Evolutionary conservation across 2,329 filamentous ascomycete species (phyloP).

Genomic region (Pestalotiopsis fici): DNA sequence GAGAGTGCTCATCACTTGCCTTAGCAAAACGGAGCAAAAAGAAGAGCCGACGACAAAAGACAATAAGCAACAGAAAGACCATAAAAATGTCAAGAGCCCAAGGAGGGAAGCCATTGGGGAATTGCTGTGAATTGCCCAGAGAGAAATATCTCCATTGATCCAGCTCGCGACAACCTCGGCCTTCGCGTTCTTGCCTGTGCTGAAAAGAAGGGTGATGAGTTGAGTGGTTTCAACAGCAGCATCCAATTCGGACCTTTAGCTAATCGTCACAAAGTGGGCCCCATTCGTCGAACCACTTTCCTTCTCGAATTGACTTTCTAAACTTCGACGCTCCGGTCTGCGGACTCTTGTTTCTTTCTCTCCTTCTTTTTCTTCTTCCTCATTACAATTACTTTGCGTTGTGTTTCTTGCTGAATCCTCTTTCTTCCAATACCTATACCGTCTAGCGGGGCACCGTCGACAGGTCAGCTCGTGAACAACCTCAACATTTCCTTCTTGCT

Average conservation of each 20-base stretch:
- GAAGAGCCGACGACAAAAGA: background rate
- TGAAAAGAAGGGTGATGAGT: background rate
- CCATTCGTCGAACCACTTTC: constrained; percentile 6
- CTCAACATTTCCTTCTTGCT: background rate
- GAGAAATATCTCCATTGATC: background rate
- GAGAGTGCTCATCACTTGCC: background rate
- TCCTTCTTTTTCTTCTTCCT: background rate
- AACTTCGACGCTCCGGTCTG: background rate
- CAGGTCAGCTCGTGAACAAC: background rate
- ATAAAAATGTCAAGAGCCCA: background rate
- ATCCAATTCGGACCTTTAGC: constrained; percentile 3
- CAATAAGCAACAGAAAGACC: background rate
- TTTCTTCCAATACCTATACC: background rate
- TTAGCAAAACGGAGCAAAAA: background rate
- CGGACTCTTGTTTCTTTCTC: background rate
- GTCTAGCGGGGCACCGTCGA: background rate
- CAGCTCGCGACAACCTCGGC: background rate
- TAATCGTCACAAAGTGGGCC: background rate
- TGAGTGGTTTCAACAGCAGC: background rate
- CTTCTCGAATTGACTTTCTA: background rate
- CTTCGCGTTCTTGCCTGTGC: background rate
- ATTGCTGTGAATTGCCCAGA: background rate
- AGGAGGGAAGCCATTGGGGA: background rate
- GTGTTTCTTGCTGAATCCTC: background rate
- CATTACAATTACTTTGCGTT: background rate